These are phyloP conservation scores for Colletotrichum sp. DNA, from an alignment of 2,329 filamentous ascomycete species.

Conservation along the genomic window DNA sequence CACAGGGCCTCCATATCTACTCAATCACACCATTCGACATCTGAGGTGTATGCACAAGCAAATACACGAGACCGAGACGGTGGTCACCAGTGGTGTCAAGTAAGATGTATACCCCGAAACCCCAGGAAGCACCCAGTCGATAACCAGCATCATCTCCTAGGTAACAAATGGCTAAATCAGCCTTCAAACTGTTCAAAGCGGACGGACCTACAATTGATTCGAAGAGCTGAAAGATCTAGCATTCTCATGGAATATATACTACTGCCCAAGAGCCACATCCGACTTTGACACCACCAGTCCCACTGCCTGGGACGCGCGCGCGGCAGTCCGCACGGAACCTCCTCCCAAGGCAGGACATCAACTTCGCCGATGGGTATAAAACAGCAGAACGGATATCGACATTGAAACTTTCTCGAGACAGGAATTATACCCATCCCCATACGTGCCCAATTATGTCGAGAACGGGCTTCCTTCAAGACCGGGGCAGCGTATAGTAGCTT, in stretches of 20 bases:
- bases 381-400: neutral
- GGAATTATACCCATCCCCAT: too few relatives aligned
- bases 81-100: too few relatives aligned
- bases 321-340: too few relatives aligned
- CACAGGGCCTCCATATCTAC: too few relatives aligned
- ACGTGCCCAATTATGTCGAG: neutral
- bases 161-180: neutral
- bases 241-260: neutral
- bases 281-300: too few relatives aligned
- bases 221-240: neutral
- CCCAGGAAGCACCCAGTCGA: too few relatives aligned
- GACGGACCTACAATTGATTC: fast-evolving
- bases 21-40: too few relatives aligned
- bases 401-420: neutral
- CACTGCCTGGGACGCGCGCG: too few relatives aligned
- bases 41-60: too few relatives aligned
- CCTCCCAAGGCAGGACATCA: neutral
- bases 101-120: too few relatives aligned
- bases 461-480: neutral
- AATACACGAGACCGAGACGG: too few relatives aligned
- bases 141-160: neutral
- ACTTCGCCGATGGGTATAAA: neutral
- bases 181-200: neutral
- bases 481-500: neutral
- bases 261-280: neutral